Evolutionary conservation across 805 yeast species (phyloP).

Genomic region (Kodamaea laetipori): DNA sequence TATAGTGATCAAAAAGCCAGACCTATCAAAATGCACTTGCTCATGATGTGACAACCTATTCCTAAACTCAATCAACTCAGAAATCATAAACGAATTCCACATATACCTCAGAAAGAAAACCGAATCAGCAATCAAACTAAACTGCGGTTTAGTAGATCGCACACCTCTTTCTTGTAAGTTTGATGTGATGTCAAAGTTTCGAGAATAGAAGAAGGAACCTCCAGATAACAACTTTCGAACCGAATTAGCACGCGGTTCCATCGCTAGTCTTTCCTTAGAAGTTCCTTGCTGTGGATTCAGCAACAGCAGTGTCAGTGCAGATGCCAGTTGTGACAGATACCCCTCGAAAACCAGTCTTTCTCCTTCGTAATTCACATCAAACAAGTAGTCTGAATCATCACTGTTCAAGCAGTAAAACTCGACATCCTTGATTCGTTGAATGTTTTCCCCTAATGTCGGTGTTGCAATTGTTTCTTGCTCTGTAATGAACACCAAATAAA

Average conservation of each 20-base stretch:
- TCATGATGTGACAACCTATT: slow-evolving; percentile 45
- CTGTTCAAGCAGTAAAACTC: slow-evolving; percentile 66
- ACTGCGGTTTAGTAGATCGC: slow-evolving; percentile 17
- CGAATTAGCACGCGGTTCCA: slow-evolving; percentile 33
- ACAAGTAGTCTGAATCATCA: slow-evolving; percentile 51
- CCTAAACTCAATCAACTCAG: slow-evolving; percentile 49
- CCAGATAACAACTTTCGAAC: slow-evolving; percentile 46
- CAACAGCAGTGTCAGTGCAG: slow-evolving; percentile 14
- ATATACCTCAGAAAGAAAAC: slow-evolving; percentile 49
- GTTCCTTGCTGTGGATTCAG: slow-evolving; percentile 4
- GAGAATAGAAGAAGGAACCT: slow-evolving; percentile 53
- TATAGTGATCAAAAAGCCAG: slow-evolving; percentile 50
- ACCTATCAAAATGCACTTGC: slow-evolving; percentile 42
- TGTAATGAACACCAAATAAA: slow-evolving; percentile 62
- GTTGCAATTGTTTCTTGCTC: slow-evolving; percentile 57
- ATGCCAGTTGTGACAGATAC: slow-evolving; percentile 5
- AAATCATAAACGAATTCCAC: slow-evolving; percentile 54
- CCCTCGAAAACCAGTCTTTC: slow-evolving; percentile 3
- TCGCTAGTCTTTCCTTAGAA: slow-evolving; percentile 3
- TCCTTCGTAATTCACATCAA: slow-evolving; percentile 15
- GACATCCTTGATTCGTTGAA: slow-evolving; percentile 58
- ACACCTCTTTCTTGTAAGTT: slow-evolving; percentile 47
- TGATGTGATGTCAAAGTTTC: slow-evolving; percentile 48
- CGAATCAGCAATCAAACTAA: slow-evolving; percentile 33
- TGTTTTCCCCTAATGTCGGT: slow-evolving; percentile 54